Evolutionary conservation across 768 basidiomycete genomes (phyloP).

Genomic region (Calocybe gangraenosa): DNA sequence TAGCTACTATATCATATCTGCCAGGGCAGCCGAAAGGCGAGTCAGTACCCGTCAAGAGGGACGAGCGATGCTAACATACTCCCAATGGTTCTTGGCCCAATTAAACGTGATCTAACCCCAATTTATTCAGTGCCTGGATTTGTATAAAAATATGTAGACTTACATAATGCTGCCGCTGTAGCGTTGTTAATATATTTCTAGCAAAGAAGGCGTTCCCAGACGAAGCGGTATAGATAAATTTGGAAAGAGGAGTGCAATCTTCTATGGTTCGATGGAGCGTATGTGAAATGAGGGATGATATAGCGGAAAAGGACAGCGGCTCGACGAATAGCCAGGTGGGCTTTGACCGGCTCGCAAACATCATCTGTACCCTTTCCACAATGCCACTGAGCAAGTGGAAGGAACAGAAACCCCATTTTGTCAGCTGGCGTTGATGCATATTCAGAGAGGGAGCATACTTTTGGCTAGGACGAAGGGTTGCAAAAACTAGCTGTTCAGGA

Average conservation of each 20-base stretch:
- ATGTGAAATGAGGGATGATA: conserved; percentile 57
- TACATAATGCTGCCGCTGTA: conserved; percentile 62
- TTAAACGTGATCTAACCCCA: conserved; percentile 59
- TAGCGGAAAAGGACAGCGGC: conserved; percentile 52
- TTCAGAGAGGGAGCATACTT: conserved; percentile 30
- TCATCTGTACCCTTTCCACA: conserved; percentile 46
- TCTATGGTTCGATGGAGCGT: conserved; percentile 58
- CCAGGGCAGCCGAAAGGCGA: neutral
- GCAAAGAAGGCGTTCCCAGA: conserved; percentile 71
- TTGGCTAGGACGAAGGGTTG: conserved; percentile 55
- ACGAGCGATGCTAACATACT: conserved; percentile 33
- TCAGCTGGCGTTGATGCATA: conserved; percentile 1
- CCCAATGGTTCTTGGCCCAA: conserved; percentile 64
- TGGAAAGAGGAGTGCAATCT: conserved; percentile 49
- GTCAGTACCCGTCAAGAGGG: neutral
- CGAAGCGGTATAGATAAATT: conserved; percentile 52
- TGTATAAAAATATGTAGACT: neutral
- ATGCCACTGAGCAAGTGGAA: conserved; percentile 28
- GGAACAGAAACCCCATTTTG: neutral
- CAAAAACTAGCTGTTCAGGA: conserved; percentile 55
- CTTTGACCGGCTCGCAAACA: conserved; percentile 54
- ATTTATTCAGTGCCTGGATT: too few relatives aligned
- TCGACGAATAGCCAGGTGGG: conserved; percentile 68
- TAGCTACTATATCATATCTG: conserved; percentile 53
- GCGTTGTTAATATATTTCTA: conserved; percentile 55